Conservation (phyloP, 1,284 basidiomycete genomes). For the Puccinia hordei region DNA sequence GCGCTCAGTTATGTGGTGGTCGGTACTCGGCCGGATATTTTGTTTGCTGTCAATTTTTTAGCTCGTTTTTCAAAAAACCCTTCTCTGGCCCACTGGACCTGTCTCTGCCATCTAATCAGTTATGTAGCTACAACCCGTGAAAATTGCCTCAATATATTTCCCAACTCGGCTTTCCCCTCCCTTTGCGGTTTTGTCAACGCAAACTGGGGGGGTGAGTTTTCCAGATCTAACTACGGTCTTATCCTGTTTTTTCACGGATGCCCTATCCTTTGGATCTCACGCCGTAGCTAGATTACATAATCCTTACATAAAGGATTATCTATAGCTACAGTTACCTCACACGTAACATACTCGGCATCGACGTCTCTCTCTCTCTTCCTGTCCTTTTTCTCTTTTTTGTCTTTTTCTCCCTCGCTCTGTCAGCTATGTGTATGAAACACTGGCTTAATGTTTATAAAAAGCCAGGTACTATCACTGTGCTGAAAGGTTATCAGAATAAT, state of each 20-base stretch:
- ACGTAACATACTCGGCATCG: too few species aligned
- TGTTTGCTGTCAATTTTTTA: background rate
- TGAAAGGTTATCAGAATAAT: too few species aligned
- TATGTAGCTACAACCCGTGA: background rate
- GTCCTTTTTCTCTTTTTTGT: too few species aligned
- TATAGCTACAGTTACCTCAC: too few species aligned
- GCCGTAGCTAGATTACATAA: too few species aligned
- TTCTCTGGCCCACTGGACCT: background rate
- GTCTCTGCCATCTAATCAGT: background rate
- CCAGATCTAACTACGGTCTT: background rate
- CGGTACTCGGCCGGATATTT: background rate
- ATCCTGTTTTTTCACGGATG: background rate
- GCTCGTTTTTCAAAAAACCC: background rate
- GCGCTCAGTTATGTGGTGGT: conserved; percentile 11
- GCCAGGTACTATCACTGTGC: too few species aligned
- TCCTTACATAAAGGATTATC: too few species aligned
- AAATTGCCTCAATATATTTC: background rate
- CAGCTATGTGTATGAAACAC: too few species aligned
- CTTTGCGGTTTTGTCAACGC: background rate
- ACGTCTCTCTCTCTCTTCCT: too few species aligned
- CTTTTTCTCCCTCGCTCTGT: too few species aligned
- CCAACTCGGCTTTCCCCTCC: background rate
- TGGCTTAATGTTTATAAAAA: too few species aligned
- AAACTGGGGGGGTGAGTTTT: background rate
- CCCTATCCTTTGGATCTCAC: background rate